Evolutionary conservation across 352 stramenopile genomes (phyloP).

Genomic region (Aphanomyces astaci): DNA sequence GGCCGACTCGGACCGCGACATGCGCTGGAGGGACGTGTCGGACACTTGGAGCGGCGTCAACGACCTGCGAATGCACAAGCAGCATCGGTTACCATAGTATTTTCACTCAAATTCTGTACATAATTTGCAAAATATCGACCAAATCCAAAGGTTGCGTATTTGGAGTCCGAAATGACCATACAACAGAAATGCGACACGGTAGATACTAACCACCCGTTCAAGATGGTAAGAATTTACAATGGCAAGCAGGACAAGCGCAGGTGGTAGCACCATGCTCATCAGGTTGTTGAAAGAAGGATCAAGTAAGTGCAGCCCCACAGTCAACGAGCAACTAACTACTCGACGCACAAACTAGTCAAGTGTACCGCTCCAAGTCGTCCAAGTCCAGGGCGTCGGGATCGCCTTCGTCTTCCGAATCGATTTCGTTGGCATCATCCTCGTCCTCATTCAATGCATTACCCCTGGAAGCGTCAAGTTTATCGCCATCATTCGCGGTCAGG

Average conservation of each 20-base stretch:
- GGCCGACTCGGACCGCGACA: slow-evolving; percentile 37
- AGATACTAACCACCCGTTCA: no score
- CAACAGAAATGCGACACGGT: no score
- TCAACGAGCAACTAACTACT: no score
- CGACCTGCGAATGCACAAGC: slow-evolving; percentile 10
- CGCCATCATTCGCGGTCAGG: neutral
- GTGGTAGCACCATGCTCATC: no score
- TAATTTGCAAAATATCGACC: no score
- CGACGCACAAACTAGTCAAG: neutral
- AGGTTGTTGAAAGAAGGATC: no score
- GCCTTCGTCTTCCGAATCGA: slow-evolving; percentile 16
- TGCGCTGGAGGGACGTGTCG: neutral
- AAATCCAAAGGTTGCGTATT: no score
- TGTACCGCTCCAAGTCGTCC: slow-evolving; percentile 19
- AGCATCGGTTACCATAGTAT: neutral
- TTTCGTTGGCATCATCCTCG: slow-evolving; percentile 15
- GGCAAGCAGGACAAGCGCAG: no score
- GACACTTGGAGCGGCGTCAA: slow-evolving; percentile 22
- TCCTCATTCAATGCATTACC: slow-evolving; percentile 1
- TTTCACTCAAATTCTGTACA: no score
- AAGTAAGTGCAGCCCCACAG: no score
- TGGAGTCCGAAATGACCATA: no score
- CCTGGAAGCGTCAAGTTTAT: neutral
- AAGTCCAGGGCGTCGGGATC: slow-evolving; percentile 14
- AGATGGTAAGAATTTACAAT: no score